Conservation (phyloP, 805 yeast genomes). For the Pichia nanzhaoensis region DNA sequence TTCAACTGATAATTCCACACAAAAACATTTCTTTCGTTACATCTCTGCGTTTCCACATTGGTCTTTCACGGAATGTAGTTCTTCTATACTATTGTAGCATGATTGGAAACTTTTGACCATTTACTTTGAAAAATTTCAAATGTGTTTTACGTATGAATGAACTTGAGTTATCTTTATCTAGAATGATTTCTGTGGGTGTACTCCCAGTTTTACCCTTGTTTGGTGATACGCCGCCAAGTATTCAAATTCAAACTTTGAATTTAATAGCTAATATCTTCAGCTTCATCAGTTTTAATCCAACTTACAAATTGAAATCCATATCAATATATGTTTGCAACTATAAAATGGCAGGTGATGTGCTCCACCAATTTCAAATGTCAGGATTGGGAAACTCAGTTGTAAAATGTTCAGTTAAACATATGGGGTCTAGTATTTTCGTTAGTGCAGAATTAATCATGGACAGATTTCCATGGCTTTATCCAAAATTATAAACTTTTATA, state of each 20-base stretch:
- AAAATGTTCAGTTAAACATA: conserved; percentile 9
- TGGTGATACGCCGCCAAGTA: neutral
- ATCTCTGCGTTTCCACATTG: too few species aligned
- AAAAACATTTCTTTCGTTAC: too few species aligned
- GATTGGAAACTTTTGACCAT: too few species aligned
- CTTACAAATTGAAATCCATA: neutral
- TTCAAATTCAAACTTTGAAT: conserved; percentile 5
- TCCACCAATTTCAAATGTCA: conserved; percentile 8
- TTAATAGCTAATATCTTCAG: conserved; percentile 11
- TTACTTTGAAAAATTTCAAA: too few species aligned
- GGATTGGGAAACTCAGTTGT: conserved; percentile 12
- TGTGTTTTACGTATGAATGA: too few species aligned
- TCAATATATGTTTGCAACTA: conserved; percentile 7
- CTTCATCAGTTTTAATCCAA: neutral
- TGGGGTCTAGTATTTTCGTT: conserved; percentile 7
- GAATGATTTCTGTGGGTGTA: conserved; percentile 2
- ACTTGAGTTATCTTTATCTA: too few species aligned
- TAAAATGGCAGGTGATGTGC: conserved; percentile 10
- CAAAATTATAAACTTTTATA: conserved; percentile 17
- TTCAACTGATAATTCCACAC: too few species aligned
- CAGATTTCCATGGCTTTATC: neutral
- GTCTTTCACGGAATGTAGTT: too few species aligned
- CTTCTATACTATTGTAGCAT: too few species aligned
- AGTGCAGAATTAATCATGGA: conserved; percentile 5
- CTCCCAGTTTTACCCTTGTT: conserved; percentile 3